Base-by-base conservation (phyloP, 495 filamentous ascomycete species). In the Lasiosphaeriaceae sp. region DNA sequence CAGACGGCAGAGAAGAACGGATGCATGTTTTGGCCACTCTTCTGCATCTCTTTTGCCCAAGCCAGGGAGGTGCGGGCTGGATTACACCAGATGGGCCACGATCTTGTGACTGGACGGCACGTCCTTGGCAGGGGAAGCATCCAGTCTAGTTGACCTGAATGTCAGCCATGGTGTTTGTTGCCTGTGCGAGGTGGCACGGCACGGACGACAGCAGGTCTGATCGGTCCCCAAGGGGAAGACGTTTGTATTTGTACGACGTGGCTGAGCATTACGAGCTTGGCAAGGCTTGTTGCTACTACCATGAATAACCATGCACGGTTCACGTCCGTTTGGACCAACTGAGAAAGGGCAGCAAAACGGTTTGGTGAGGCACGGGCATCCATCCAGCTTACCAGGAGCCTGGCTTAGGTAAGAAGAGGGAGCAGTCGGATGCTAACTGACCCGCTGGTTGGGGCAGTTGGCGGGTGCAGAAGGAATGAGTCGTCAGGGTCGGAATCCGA, bases 91-190 rank as follows among this genome's bases (percentile, higher is more conserved):
- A 47, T 29, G 16, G 39, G 2, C 48, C 48, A 43, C 17, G 39
- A 52, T 57, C 55, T 49, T 48, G 48, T 57, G 55, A 57, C 31
- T 48, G 14, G 48, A 52, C 39, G 26, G 26, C 22, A 37, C n/a
- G 9, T 29, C 24, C 54, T 43, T 56, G 45, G 54, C 46, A 56
- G 43, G 54, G 54, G 43, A 56, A 17, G n/a, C n/a, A n/a, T n/a
- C n/a, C n/a, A n/a, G n/a, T n/a, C n/a, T 37, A 37, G 34, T 14
- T 37, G 31, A 35, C 7, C 31, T 35, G 34, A 37, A 14, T n/a
- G n/a, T n/a, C n/a, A n/a, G n/a, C n/a, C n/a, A n/a, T n/a, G n/a
- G n/a, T n/a, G n/a, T n/a, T n/a, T n/a, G n/a, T n/a, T n/a, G n/a
- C n/a, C n/a, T n/a, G n/a, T n/a, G n/a, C n/a, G n/a, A n/a, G n/a